A percentile compares a stretch with the other conserved stretches of the same genome.
Conservation (phyloP, 495 filamentous ascomycete genomes). For the Penicillium paxilli region DNA sequence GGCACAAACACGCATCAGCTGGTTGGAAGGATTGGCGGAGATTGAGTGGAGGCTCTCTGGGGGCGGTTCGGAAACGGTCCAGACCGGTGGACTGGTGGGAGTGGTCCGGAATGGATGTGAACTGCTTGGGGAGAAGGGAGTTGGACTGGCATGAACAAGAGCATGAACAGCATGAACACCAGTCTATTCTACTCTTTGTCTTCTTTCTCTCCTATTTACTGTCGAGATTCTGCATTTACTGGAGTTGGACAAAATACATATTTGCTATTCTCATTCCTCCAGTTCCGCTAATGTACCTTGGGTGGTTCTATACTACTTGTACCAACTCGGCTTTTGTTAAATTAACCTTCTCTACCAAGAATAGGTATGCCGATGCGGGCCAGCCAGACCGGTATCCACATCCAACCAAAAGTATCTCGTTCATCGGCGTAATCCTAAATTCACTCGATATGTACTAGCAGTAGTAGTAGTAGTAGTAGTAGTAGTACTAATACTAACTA, state of each 20-base stretch:
- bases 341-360: no score
- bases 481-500: no score
- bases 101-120: slow-evolving; percentile 86
- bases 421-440: background rate
- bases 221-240: no score
- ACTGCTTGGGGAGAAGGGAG: slow-evolving; percentile 51
- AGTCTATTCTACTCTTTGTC: no score
- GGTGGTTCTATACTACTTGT: background rate
- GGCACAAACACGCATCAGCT: slow-evolving; percentile 80
- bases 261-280: background rate
- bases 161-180: no score
- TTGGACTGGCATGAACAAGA: slow-evolving; percentile 19
- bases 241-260: background rate
- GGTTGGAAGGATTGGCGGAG: slow-evolving; percentile 89
- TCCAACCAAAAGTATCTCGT: background rate
- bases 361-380: slow-evolving; percentile 10
- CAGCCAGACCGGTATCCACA: background rate
- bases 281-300: background rate
- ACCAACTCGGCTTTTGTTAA: no score
- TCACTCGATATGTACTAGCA: no score
- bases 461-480: background rate
- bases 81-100: slow-evolving; percentile 90
- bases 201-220: no score
- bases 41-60: slow-evolving; percentile 89
- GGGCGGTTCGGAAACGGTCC: slow-evolving; percentile 83